Evolutionary conservation across 345 rosid genomes (phyloP), one percentile per base, ranked within the genome.

Genomic region (Brassica carinata): DNA sequence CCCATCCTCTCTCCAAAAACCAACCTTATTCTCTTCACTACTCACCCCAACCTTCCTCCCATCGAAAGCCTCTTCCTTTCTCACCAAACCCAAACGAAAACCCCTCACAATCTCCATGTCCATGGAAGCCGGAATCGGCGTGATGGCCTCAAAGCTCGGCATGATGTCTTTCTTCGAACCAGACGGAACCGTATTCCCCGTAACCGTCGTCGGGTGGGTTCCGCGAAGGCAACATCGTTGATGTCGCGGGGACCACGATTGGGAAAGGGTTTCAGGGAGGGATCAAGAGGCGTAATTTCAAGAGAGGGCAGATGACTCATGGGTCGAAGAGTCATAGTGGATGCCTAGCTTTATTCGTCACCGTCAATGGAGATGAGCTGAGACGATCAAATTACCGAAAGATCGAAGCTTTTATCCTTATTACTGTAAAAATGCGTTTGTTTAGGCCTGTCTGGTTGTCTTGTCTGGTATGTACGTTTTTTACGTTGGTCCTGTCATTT

Each of bases 181-280:
- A 10, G 59, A 88, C 79, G 98, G 97, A 9, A 91, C 84, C 2
- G 96, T 89, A 1, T 92, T 95, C 9, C 97, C 99, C 0, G 98
- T 95, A 5, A 93, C 99, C 0, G 93, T 95, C 5, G 93, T 95
- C 30, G 99, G 99, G 7, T 95, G 23, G 23, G 23, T 19, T 95
- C 74, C 85, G 94, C 67, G 99, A 95, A 81, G 99, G 99, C 7
- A 95, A 95, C 83, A 91, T 93, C 59, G 93, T 95, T 59, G 98
- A 95, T 79, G 93, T 95, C 5, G 82, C 99, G 27, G 99, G 99
- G 14, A 92, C 91, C 0, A 91, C 98, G 0, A 95, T 95, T 17
- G 99, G 99, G 72, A 95, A 95, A 83, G 99, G 99, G 19, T 95
- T 95, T 83, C 99, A 95, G 86, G 99, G 99, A 85, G 98, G 99